Percentiles rank a stretch among this genome's conserved stretches.
These are phyloP conservation scores for Calonectria hongkongensis DNA, from an alignment of 2,329 filamentous ascomycete genomes.

Conservation along the genomic window DNA sequence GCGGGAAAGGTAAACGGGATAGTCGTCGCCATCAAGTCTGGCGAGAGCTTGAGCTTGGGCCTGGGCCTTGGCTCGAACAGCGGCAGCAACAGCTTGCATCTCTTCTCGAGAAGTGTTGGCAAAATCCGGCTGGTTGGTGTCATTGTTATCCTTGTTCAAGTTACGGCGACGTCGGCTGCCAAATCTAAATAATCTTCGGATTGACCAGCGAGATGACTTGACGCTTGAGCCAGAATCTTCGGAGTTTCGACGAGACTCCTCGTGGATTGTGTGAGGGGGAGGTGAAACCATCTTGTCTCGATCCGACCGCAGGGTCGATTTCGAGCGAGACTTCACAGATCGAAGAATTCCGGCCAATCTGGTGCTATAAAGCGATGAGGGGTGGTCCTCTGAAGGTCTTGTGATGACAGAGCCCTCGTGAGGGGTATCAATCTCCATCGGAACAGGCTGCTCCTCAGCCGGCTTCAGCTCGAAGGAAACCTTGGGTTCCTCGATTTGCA, in stretches of 20 bases:
- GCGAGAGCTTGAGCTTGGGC: slow-evolving; percentile 60
- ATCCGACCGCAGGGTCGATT: slow-evolving; percentile 67
- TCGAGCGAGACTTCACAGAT: slow-evolving; percentile 69
- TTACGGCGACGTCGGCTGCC: slow-evolving; percentile 69
- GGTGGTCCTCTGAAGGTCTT: slow-evolving; percentile 50
- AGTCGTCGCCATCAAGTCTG: slow-evolving; percentile 60
- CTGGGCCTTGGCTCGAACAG: slow-evolving; percentile 54
- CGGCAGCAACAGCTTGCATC: slow-evolving; percentile 70
- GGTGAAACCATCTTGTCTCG: slow-evolving; percentile 62
- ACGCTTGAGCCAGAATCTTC: slow-evolving; percentile 74
- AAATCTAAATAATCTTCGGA: slow-evolving; percentile 86
- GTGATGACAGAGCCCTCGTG: slow-evolving; percentile 48
- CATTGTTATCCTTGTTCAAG: slow-evolving; percentile 44
- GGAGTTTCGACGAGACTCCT: slow-evolving; percentile 73
- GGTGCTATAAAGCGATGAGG: slow-evolving; percentile 51
- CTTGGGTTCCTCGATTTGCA: slow-evolving; percentile 33
- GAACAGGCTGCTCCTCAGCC: slow-evolving; percentile 43
- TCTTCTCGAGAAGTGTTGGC: slow-evolving; percentile 94
- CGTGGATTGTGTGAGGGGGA: slow-evolving; percentile 64
- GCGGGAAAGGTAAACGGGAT: slow-evolving; percentile 54
- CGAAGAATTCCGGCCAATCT: slow-evolving; percentile 64
- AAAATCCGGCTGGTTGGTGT: slow-evolving; percentile 82
- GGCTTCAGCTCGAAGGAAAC: slow-evolving; percentile 9
- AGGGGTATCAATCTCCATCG: slow-evolving; percentile 51
- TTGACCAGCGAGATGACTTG: slow-evolving; percentile 69